Base-by-base conservation (phyloP, 2,329 filamentous ascomycete species). In the Botryotinia narcissicola region DNA sequence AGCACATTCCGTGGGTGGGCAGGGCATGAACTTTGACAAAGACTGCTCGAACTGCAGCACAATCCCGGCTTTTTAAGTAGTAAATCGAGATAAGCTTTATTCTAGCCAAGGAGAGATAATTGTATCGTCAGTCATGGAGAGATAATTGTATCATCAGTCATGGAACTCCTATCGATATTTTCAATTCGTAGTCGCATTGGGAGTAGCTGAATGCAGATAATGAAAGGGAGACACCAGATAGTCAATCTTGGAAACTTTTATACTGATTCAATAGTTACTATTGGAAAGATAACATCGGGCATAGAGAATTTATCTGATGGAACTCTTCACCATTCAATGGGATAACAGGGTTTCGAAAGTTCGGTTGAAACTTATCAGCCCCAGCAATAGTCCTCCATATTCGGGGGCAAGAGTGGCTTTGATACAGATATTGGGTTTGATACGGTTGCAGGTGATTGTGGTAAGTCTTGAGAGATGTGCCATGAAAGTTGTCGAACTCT, bases 251-350 rank as follows among this genome's bases (percentile, higher is more conserved):
- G 3, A 5, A 14, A 51, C 6, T 3, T n/a, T 16, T 16, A 51
- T n/a, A 4, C 7, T 0, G 0, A 5, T n/a, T n/a, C 25, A n/a
- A 7, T 2, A 1, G 10, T 14, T n/a, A n/a, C 48, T 51, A 16
- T 16, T 51, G 12, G 4, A 16, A 51, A 51, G 12, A n/a, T n/a
- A 16, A 14, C 9, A n/a, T 14, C 48, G 25, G n/a, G 4, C 12
- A n/a, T 10, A n/a, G 25, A 51, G 25, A 1, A 6, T 25, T 14
- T 51, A 2, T n/a, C 48, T 51, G 4, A 22, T 25, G 4, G 9
- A 60, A 35, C 20, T 60, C 32, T 14, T 51, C 25, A 14, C 22
- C 25, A 51, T n/a, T 12, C 1, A n/a, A n/a, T 51, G 2, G 22
- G 2, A n/a, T n/a, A n/a, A 6, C 6, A 4, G 25, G 48, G 12